phyloP scores from a whole-genome alignment of 768 basidiomycete genomes.

The Rhizopogon roseolus region DNA sequence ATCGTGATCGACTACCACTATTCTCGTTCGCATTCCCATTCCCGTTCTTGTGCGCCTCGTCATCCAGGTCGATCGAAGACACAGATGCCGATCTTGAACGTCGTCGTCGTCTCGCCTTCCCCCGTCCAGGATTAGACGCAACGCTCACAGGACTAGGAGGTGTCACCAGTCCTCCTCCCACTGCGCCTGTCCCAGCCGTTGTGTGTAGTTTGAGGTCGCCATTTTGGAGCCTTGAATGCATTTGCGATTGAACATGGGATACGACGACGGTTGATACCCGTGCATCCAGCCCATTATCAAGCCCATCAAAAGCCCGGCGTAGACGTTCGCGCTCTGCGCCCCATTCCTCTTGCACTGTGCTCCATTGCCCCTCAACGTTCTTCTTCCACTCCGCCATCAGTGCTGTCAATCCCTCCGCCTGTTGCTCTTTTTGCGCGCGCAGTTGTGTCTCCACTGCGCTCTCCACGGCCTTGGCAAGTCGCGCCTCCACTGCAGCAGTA shows the following conservation, averaged over 20 bases:
- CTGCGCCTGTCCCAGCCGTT: conserved; percentile 11
- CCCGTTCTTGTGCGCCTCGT: conserved; percentile 12
- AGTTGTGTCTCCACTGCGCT: conserved; percentile 11
- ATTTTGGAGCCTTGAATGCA: conserved; percentile 30
- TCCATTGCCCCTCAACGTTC: conserved; percentile 77
- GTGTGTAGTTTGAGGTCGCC: conserved; percentile 21
- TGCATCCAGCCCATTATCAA: conserved; percentile 61
- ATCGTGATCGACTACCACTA: conserved; percentile 15
- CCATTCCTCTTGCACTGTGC: conserved; percentile 76
- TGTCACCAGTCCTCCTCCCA: conserved; percentile 55
- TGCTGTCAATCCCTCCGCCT: conserved; percentile 40
- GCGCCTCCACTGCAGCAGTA: conserved; percentile 26
- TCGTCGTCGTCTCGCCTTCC: conserved; percentile 37
- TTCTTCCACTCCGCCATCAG: conserved; percentile 72
- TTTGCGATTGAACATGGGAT: conserved; percentile 26
- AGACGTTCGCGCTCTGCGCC: conserved; percentile 73
- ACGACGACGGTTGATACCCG: conserved; percentile 31
- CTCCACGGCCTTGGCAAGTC: conserved; percentile 32
- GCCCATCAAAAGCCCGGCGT: conserved; percentile 69
- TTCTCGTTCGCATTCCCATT: conserved; percentile 12
- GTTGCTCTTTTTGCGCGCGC: not conserved
- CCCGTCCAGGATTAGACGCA: conserved; percentile 52
- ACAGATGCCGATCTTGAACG: conserved; percentile 32
- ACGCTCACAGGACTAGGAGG: conserved; percentile 75
- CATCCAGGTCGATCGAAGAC: conserved; percentile 29